Conservation (phyloP, 1,284 basidiomycete species). For the Cutaneotrichosporon curvatum region DNA sequence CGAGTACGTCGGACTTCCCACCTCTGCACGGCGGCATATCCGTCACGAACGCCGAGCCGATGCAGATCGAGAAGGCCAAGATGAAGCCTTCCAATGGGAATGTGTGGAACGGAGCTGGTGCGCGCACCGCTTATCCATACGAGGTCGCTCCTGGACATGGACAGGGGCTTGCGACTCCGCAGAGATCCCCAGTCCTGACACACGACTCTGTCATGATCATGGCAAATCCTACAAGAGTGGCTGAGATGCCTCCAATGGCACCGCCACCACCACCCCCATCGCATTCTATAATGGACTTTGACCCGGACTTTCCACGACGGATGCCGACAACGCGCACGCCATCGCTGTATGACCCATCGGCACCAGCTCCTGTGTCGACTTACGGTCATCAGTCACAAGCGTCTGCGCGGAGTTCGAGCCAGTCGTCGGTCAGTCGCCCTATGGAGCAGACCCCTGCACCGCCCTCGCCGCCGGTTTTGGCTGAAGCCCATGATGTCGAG, state of each 20-base stretch:
- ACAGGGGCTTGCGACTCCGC: background rate
- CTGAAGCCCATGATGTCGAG: background rate
- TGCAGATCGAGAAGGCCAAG: constrained; percentile 40
- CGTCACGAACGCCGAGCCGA: constrained; percentile 34
- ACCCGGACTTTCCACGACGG: constrained; percentile 38
- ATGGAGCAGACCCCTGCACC: background rate
- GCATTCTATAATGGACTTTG: background rate
- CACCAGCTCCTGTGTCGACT: constrained; percentile 8
- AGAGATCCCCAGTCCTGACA: background rate
- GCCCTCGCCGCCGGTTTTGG: background rate
- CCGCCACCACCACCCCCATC: no score
- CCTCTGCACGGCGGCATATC: constrained; percentile 21
- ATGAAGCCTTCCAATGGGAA: constrained; percentile 15
- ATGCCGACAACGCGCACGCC: constrained; percentile 18
- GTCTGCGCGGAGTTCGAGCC: constrained; percentile 8
- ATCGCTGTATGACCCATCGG: constrained; percentile 32
- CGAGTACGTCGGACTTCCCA: constrained; percentile 32
- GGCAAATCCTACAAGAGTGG: constrained; percentile 7
- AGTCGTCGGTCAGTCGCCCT: background rate
- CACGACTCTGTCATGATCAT: constrained; percentile 6
- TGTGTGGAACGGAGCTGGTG: constrained; percentile 29
- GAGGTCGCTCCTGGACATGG: background rate
- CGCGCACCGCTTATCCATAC: background rate
- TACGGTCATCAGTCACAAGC: background rate
- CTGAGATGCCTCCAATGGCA: background rate